phyloP scores from a whole-genome alignment of 208 protist genomes.

The Crithidia expoeki region DNA sequence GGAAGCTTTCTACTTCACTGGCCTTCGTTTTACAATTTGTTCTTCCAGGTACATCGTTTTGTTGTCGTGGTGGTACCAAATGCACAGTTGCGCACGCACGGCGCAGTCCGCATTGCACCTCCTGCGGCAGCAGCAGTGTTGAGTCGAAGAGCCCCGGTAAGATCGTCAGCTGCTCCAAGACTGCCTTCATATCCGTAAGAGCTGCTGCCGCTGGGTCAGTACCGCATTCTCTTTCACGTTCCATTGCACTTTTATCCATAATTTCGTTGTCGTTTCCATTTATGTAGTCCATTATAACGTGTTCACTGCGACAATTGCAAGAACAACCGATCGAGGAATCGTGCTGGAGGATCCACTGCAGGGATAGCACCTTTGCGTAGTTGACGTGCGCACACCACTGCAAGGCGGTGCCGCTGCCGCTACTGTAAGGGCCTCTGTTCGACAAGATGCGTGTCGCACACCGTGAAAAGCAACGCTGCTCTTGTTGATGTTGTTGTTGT shows the following conservation, averaged over 20 bases:
- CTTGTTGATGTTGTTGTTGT: neutral
- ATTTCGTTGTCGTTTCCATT: no score
- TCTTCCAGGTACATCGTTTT: no score
- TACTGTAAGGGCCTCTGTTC: neutral
- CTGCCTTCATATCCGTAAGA: constrained; percentile 10
- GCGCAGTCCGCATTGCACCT: constrained; percentile 23
- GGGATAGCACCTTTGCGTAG: constrained; percentile 21
- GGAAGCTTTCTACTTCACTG: constrained; percentile 1
- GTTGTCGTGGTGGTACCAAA: no score
- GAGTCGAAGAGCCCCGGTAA: constrained; percentile 25
- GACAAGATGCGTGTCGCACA: neutral
- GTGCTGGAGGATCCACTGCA: constrained; percentile 26
- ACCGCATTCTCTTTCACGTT: no score
- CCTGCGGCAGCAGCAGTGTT: constrained; percentile 11
- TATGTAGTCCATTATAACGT: no score
- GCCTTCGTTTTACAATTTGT: no score
- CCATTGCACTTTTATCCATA: no score
- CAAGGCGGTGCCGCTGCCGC: constrained; percentile 3
- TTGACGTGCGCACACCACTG: constrained; percentile 28
- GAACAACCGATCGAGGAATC: no score
- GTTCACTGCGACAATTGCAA: no score
- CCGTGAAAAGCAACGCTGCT: neutral
- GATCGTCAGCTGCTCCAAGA: constrained; percentile 32
- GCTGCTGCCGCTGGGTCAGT: neutral
- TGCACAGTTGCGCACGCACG: constrained; percentile 12